A percentile compares a stretch with the other conserved stretches of the same genome.
Conservation (phyloP, 768 basidiomycete species). For the Tulasnella sp. region DNA sequence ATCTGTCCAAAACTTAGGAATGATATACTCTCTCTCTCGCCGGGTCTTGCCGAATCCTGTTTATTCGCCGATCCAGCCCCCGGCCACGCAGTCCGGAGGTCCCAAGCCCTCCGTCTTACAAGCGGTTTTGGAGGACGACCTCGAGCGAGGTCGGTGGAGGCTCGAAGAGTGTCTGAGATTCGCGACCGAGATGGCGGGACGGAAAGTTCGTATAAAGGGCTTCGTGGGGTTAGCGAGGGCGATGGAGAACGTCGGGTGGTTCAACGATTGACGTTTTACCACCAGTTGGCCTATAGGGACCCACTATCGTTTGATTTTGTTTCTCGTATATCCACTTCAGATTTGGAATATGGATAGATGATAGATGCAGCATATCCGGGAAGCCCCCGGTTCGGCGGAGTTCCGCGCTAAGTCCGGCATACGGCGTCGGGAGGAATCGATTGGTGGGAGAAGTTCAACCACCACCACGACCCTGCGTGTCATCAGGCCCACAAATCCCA, state of each 20-base stretch:
- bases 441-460: too few species aligned
- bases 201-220: constrained; percentile 57
- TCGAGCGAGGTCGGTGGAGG: constrained; percentile 55
- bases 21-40: constrained; percentile 77
- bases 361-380: not conserved
- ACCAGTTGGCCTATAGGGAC: not conserved
- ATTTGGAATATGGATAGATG: not conserved
- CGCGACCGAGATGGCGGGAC: constrained; percentile 76
- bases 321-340: not conserved
- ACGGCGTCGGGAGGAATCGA: too few species aligned
- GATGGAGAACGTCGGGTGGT: constrained; percentile 74
- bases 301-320: not conserved
- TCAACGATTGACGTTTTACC: constrained; percentile 42
- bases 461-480: too few species aligned
- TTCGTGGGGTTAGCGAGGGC: constrained; percentile 72
- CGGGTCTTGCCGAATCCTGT: constrained; percentile 70
- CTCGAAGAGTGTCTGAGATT: constrained; percentile 82
- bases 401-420: too few species aligned
- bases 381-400: too few species aligned
- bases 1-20: constrained; percentile 49
- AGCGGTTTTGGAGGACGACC: constrained; percentile 31
- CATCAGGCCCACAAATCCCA: too few species aligned
- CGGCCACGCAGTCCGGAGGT: not conserved
- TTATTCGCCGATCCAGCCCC: constrained; percentile 47
- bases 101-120: constrained; percentile 36